Percentiles rank a stretch among this genome's conserved stretches.
Conservation (phyloP, 2,329 filamentous ascomycete genomes). For the Aspergillus sp. region DNA sequence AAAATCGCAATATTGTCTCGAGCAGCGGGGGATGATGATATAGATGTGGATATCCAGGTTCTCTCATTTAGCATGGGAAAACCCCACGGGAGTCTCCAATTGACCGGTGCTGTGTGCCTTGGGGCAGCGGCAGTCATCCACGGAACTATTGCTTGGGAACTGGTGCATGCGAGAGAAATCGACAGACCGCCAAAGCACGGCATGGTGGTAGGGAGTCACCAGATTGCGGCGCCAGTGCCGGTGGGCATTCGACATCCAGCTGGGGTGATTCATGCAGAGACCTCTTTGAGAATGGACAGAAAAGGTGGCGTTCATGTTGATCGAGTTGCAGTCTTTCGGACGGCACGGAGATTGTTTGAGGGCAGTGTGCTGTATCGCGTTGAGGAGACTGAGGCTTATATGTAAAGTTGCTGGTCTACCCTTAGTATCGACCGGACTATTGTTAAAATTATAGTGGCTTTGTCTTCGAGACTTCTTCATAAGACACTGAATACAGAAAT, state of each 20-base stretch:
- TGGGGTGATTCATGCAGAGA: conserved; percentile 12
- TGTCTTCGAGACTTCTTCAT: no score
- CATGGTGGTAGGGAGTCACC: conserved; percentile 8
- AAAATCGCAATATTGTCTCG: conserved; percentile 52
- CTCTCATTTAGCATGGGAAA: conserved; percentile 20
- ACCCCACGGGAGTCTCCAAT: conserved; percentile 18
- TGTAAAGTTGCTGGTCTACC: no score
- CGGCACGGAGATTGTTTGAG: conserved; percentile 17
- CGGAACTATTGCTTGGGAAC: conserved; percentile 13
- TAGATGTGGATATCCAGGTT: conserved; percentile 23
- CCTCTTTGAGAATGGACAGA: conserved; percentile 1
- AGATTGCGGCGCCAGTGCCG: conserved; percentile 8
- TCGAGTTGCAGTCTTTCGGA: conserved; percentile 12
- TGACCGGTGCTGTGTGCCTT: conserved; percentile 23
- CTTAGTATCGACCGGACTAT: no score
- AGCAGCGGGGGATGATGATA: conserved; percentile 37
- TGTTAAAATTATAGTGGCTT: no score
- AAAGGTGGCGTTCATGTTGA: conserved; percentile 5
- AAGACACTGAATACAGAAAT: no score
- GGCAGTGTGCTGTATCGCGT: conserved; percentile 6
- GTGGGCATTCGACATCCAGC: conserved; percentile 11
- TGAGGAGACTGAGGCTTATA: no score
- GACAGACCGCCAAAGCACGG: conserved; percentile 9
- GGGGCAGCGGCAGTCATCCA: conserved; percentile 14
- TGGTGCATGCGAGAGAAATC: conserved; percentile 1